Percentiles rank a stretch among this genome's conserved stretches.
phyloP scores from a whole-genome alignment of 208 protist species.

The Wallacemonas collosoma region DNA sequence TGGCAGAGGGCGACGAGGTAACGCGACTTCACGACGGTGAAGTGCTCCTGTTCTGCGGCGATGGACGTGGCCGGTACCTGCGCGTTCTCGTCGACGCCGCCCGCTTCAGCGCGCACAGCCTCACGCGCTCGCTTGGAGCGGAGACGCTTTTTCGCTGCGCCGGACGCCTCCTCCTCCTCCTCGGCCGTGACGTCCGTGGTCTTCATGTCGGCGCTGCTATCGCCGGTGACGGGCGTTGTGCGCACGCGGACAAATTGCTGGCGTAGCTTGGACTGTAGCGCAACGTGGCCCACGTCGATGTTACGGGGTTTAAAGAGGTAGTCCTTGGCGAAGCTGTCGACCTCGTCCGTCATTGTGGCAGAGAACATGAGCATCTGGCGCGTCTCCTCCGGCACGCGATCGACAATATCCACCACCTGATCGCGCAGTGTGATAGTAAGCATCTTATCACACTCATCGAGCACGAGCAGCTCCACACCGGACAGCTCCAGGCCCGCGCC shows the following conservation, averaged over 20 bases:
- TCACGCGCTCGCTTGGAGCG: constrained; percentile 52
- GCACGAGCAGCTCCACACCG: constrained; percentile 91
- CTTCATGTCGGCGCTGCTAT: not conserved
- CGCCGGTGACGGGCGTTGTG: not conserved
- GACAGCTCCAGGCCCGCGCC: constrained; percentile 83
- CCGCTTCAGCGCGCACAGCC: constrained; percentile 22
- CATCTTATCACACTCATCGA: constrained; percentile 99
- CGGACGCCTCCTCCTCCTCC: constrained; percentile 5
- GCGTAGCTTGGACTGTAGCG: constrained; percentile 81
- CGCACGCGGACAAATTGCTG: constrained; percentile 91
- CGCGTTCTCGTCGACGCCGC: not conserved
- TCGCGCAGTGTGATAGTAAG: constrained; percentile 98
- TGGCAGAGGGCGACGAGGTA: constrained; percentile 83
- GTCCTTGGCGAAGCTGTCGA: constrained; percentile 86
- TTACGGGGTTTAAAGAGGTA: constrained; percentile 85
- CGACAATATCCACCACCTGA: constrained; percentile 97
- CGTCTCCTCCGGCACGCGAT: constrained; percentile 77
- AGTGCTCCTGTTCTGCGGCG: constrained; percentile 44
- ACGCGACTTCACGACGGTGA: constrained; percentile 76
- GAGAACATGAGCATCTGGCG: constrained; percentile 90
- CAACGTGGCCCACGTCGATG: constrained; percentile 91
- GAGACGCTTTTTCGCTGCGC: constrained; percentile 33
- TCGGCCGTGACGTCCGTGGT: not conserved
- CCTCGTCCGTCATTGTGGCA: constrained; percentile 90
- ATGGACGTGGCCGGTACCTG: constrained; percentile 10